phyloP scores from a whole-genome alignment of 2,329 filamentous ascomycete genomes.

The Colletotrichum sp. region DNA sequence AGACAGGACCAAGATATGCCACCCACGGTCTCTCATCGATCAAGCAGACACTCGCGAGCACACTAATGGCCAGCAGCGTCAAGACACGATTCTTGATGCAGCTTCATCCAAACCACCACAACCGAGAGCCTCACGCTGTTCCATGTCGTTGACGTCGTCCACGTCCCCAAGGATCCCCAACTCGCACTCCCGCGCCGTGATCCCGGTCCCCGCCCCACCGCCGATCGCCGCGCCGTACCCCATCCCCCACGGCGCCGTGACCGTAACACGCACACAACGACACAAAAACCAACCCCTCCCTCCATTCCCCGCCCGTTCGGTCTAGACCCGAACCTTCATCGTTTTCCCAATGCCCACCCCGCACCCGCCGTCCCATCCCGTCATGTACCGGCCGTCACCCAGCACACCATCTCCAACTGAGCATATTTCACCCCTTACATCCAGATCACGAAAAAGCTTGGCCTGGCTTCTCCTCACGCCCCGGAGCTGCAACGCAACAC shows the following conservation, averaged over 20 bases:
- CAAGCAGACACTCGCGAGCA: too few relatives aligned
- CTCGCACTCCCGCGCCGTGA: neutral
- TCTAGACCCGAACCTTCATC: neutral
- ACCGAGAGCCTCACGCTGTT: neutral
- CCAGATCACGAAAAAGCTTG: neutral
- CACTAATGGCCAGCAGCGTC: too few relatives aligned
- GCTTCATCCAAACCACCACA: too few relatives aligned
- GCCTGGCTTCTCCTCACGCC: neutral
- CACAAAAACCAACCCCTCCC: neutral
- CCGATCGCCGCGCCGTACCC: neutral
- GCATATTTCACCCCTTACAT: neutral
- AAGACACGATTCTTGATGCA: too few relatives aligned
- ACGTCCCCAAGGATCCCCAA: neutral
- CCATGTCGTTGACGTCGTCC: neutral
- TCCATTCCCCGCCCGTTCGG: neutral
- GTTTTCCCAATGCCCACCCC: neutral
- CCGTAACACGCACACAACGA: neutral
- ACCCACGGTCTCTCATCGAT: too few relatives aligned
- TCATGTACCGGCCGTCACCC: neutral
- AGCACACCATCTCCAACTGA: neutral
- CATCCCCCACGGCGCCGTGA: neutral
- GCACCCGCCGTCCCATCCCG: neutral
- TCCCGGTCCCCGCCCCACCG: neutral
- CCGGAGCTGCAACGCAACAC: neutral
- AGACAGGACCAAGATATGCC: too few relatives aligned